A percentile compares a stretch with the other conserved stretches of the same genome.
These are phyloP conservation scores for Phycomyces blakesleeanus DNA, from an alignment of 192 early-diverging fungal genomes.

Conservation along the genomic window DNA sequence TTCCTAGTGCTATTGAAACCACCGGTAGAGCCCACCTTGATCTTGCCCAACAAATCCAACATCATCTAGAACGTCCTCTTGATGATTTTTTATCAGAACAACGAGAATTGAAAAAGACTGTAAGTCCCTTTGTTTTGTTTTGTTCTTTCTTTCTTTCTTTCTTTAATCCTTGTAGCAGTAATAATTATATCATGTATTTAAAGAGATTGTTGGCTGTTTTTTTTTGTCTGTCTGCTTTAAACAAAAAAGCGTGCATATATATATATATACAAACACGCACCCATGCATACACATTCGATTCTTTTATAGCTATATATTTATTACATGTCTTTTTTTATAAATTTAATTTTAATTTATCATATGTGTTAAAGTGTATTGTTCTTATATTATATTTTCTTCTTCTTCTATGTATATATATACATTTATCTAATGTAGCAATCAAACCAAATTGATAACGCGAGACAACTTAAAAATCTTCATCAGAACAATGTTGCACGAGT, in stretches of 20 bases:
- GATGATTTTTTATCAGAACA: constrained; percentile 59
- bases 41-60: constrained; percentile 59
- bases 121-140: constrained; percentile 19
- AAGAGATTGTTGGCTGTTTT: background rate
- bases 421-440: constrained; percentile 4
- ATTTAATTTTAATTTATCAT: background rate
- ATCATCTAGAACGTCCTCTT: constrained; percentile 60
- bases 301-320: too few species aligned
- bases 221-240: too few species aligned
- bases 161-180: background rate
- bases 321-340: too few species aligned
- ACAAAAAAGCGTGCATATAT: too few species aligned
- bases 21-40: constrained; percentile 64
- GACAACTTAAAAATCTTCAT: constrained; percentile 14
- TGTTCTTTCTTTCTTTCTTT: background rate
- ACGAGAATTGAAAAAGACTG: constrained; percentile 53
- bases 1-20: constrained; percentile 58
- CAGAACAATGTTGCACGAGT: constrained; percentile 20
- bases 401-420: too few species aligned
- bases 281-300: too few species aligned
- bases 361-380: too few species aligned
- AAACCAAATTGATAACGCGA: constrained; percentile 18
- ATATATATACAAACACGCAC: too few species aligned
- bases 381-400: too few species aligned
- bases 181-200: background rate